Evolutionary conservation across 306 rosid species (phyloP).

Genomic region (Vicia faba): DNA sequence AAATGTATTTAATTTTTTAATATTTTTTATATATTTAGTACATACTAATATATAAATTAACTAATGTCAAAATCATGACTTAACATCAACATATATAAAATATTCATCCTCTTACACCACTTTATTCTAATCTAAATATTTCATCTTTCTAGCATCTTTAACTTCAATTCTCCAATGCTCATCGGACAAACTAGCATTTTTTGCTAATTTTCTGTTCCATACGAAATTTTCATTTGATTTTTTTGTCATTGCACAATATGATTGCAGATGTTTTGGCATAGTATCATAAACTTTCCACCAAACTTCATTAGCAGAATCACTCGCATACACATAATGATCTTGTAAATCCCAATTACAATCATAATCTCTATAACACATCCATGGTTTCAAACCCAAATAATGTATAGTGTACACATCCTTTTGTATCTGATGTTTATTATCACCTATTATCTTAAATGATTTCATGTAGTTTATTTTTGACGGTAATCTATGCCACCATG

Average conservation of each 20-base stretch:
- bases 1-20: no score
- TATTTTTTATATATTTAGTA: background rate
- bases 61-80: background rate
- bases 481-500: constrained; percentile 93
- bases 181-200: constrained; percentile 43
- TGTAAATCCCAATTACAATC: constrained; percentile 83
- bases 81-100: background rate
- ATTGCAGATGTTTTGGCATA: constrained; percentile 55
- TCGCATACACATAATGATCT: constrained; percentile 47
- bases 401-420: constrained; percentile 50
- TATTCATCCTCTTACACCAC: background rate
- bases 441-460: background rate
- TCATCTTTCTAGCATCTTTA: constrained; percentile 54
- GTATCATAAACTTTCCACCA: constrained; percentile 83
- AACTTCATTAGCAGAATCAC: constrained; percentile 57
- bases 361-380: constrained; percentile 86
- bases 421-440: constrained; percentile 8
- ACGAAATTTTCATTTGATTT: constrained; percentile 49
- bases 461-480: constrained; percentile 51
- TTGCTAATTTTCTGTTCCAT: constrained; percentile 50
- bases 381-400: constrained; percentile 85
- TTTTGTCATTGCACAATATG: constrained; percentile 59
- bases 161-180: constrained; percentile 66
- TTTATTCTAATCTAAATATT: background rate
- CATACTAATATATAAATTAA: background rate